These are phyloP conservation scores for Hawksworthiomyces lignivorus DNA, from an alignment of 2,329 filamentous ascomycete genomes.

Conservation along the genomic window DNA sequence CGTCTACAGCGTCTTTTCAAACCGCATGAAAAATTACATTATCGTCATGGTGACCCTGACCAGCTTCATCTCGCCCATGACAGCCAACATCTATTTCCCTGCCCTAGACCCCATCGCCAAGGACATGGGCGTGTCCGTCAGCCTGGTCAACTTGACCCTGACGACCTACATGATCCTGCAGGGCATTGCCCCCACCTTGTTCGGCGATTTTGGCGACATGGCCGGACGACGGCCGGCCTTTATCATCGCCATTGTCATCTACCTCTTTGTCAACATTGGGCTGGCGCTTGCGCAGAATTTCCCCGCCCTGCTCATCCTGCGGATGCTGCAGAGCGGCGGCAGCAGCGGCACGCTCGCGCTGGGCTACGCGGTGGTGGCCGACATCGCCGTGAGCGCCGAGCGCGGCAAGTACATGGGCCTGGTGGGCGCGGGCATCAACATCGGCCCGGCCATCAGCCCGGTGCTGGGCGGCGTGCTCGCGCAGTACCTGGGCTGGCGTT, in stretches of 20 bases:
- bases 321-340: slow-evolving; percentile 56
- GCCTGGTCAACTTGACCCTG: slow-evolving; percentile 40
- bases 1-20: slow-evolving; percentile 33
- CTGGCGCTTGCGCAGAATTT: slow-evolving; percentile 51
- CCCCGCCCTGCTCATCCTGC: slow-evolving; percentile 49
- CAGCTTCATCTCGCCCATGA: slow-evolving; percentile 50
- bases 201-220: slow-evolving; percentile 55
- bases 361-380: slow-evolving; percentile 62
- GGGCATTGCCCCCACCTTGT: slow-evolving; percentile 51
- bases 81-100: slow-evolving; percentile 50
- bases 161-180: slow-evolving; percentile 60
- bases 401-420: slow-evolving; percentile 67
- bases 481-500: slow-evolving; percentile 58
- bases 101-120: slow-evolving; percentile 31
- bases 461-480: slow-evolving; percentile 57
- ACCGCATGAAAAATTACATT: slow-evolving; percentile 41
- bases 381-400: slow-evolving; percentile 61
- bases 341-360: slow-evolving; percentile 65
- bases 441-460: slow-evolving; percentile 49
- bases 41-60: slow-evolving; percentile 43
- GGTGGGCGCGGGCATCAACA: slow-evolving; percentile 49
- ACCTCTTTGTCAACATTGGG: slow-evolving; percentile 51
- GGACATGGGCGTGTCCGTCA: slow-evolving; percentile 30
- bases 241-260: slow-evolving; percentile 49
- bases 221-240: slow-evolving; percentile 55